Base-by-base conservation (phyloP, 108 stramenopile species). In the Cyclotella atomus region DNA sequence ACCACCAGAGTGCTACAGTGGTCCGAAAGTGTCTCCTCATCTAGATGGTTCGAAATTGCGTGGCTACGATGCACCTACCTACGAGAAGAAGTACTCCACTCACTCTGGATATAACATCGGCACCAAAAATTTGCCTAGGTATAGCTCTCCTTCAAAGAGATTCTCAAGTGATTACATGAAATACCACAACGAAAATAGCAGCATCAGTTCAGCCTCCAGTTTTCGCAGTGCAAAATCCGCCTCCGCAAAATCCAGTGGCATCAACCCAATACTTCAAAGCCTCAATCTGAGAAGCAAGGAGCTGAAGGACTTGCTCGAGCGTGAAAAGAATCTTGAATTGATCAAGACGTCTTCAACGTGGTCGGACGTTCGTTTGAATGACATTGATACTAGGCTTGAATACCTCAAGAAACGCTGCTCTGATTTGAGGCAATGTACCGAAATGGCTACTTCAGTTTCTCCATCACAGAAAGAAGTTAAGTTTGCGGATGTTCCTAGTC, bases 371-470 rank as follows among this genome's bases (percentile, higher is more conserved):
- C 45, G 21, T 36, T 35, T 15, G 50, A 36, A 54, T 68, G 66
- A 68, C 14, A 68, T 68, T 54, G 66, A 68, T 54, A 1, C 32
- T 23, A 52, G 66, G 35, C 21, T 68, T 21, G 66, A 52, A 3
- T 52, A 23, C 21, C 52, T 68, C 1, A 68, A 52, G 34, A 54
- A 53, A 17, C 17, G 52, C 8, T 54, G 50, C 35, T 21, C 19
- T 7, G 66, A 52, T 17, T 25, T 68, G 52, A 52, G 52, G 20
- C 66, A 68, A 21, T 21, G 29, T 38, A 47, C 45, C 17, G 46
- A 65, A 46, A 19, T 32, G 29, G 7, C 14, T 5, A 46, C 29
- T 28, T 52, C 3, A 44, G 1, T 3, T 14, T 30, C 27, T 3
- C 36, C 16, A 53, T 47, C 41, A 15, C 38, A 15, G 8, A 1